A percentile compares a stretch with the other conserved stretches of the same genome.
phyloP scores from a whole-genome alignment of 2,329 filamentous ascomycete species.

The Penicillium sp. region DNA sequence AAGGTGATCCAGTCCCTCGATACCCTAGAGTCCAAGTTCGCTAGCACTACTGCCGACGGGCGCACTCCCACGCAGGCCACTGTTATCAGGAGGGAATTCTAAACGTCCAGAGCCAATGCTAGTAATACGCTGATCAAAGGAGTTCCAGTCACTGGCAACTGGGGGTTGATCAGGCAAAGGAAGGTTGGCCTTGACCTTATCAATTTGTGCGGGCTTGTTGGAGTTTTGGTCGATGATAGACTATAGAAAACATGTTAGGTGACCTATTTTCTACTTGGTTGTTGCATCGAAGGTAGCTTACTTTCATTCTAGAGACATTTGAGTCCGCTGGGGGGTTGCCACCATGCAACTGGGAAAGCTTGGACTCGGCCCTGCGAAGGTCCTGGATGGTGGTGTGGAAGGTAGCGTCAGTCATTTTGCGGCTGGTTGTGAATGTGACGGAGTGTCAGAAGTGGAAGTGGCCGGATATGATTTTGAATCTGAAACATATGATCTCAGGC shows the following conservation, averaged over 20 bases:
- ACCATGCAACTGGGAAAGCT: not conserved
- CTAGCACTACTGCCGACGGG: constrained; percentile 56
- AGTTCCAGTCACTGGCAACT: constrained; percentile 75
- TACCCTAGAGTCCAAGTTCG: constrained; percentile 61
- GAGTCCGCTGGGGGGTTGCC: not conserved
- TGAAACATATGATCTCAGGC: not conserved
- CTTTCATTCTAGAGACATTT: constrained; percentile 36
- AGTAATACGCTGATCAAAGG: constrained; percentile 65
- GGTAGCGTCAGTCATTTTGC: not conserved
- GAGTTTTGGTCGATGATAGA: constrained; percentile 43
- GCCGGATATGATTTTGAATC: not conserved
- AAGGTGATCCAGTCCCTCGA: constrained; percentile 56
- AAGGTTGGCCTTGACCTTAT: constrained; percentile 68
- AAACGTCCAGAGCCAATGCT: constrained; percentile 66
- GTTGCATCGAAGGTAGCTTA: constrained; percentile 20
- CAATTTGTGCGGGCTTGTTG: constrained; percentile 64
- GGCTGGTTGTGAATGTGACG: not conserved
- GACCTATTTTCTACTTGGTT: no score
- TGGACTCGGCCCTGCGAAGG: not conserved
- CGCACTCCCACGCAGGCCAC: constrained; percentile 60
- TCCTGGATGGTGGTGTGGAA: not conserved
- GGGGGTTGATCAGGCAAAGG: constrained; percentile 78
- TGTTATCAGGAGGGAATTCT: constrained; percentile 50
- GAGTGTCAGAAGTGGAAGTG: not conserved
- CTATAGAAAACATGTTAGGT: constrained; percentile 20